Evolutionary conservation across 805 yeast species (phyloP), one percentile per base, ranked within the genome.

Genomic region (Brettanomyces naardenensis): DNA sequence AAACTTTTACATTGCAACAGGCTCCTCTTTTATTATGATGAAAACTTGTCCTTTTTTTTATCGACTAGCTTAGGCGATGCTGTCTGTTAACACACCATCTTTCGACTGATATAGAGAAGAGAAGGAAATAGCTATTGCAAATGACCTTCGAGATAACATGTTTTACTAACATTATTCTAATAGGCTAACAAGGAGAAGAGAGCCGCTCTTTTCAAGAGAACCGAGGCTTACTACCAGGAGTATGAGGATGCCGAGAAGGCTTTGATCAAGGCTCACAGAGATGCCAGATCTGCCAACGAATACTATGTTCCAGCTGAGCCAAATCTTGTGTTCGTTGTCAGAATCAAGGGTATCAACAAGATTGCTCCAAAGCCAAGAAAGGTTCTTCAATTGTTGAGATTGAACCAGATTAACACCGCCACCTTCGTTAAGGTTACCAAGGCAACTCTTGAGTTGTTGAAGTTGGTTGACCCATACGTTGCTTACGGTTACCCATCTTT

Each of bases 341-440:
- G 97, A 83, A 89, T 89, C 81, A 89, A 89, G 90, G 97, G 97
- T 89, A 86, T 89, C 70, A 84, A 76, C 89, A 89, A 88, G 83
- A 87, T 89, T 61, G 85, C 96, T 65, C 96, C 97, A 64, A 89
- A 89, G 83, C 95, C 96, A 80, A 88, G 96, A 85, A 89, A 89
- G 85, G 95, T 89, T 61, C 70, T 87, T 69, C 95, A 83, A 73
- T 79, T 88, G 66, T 76, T 86, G 69, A 82, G 95, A 78, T 80
- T 87, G 70, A 76, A 80, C 66, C 95, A 85, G 76, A 84, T 87
- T 71, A 87, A 87, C 78, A 76, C 92, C 61, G 96, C 90, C 80
- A 92, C 84, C 52, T 87, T 87, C 64, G 94, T 87, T 64, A 87
- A 82, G 72, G 80, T 87, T 60, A 87, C 95, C 80, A 87, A 87